Evolutionary conservation across 768 basidiomycete genomes (phyloP).

Genomic region (Cyathus striatus): DNA sequence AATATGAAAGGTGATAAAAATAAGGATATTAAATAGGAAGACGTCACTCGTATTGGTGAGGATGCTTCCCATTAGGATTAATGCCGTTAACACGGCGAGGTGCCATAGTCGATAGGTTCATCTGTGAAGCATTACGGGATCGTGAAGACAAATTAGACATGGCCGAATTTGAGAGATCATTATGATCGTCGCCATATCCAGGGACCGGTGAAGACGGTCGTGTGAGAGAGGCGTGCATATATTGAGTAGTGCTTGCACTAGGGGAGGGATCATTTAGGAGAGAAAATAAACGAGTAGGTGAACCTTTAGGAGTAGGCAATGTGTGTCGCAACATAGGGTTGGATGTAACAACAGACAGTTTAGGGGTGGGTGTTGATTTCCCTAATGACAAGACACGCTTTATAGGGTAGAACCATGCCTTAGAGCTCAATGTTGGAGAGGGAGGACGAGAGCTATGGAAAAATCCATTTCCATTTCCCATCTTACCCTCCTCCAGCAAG

Average conservation of each 20-base stretch:
- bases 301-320: conserved; percentile 15
- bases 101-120: conserved; percentile 51
- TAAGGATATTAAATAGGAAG: neutral
- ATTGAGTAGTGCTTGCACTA: conserved; percentile 27
- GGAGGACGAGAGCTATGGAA: conserved; percentile 18
- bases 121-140: conserved; percentile 64
- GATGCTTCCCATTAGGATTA: conserved; percentile 9
- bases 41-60: conserved; percentile 5
- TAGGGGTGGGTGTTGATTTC: conserved; percentile 18
- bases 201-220: conserved; percentile 47
- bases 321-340: conserved; percentile 20
- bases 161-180: conserved; percentile 8
- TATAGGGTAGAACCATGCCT: conserved; percentile 27
- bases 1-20: neutral
- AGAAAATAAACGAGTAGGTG: conserved; percentile 33
- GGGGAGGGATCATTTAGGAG: conserved; percentile 20
- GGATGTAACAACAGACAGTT: conserved; percentile 17
- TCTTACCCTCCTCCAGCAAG: conserved; percentile 50
- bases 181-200: conserved; percentile 31
- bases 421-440: conserved; percentile 24
- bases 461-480: conserved; percentile 10
- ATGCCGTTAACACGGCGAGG: conserved; percentile 34
- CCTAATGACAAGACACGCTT: conserved; percentile 25
- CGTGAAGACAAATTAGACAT: conserved; percentile 44
- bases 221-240: conserved; percentile 26